Conservation (phyloP, 257 asterid genomes). For the Nicotiana paniculata region DNA sequence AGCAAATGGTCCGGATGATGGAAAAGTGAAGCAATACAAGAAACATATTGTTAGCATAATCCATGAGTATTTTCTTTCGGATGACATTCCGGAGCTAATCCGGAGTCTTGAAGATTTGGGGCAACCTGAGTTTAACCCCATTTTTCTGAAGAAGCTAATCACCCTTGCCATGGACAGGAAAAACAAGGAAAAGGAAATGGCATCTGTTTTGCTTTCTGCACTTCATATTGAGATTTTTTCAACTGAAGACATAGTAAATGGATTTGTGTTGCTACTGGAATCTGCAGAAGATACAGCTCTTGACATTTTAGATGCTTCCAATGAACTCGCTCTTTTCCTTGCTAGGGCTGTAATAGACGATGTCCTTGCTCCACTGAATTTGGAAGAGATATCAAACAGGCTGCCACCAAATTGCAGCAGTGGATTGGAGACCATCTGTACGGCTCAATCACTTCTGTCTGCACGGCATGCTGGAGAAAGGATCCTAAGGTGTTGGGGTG, state of each 20-base stretch:
- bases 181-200: conserved; percentile 96
- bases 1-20: conserved; percentile 36
- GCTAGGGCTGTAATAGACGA: conserved; percentile 92
- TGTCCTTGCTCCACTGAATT: conserved; percentile 80
- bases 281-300: conserved; percentile 91
- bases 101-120: conserved; percentile 75
- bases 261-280: conserved; percentile 80
- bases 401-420: conserved; percentile 59
- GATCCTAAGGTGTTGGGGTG: conserved; percentile 98
- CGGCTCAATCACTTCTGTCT: conserved; percentile 68
- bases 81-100: conserved; percentile 90
- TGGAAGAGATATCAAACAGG: conserved; percentile 62
- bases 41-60: conserved; percentile 68
- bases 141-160: conserved; percentile 79
- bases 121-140: conserved; percentile 60
- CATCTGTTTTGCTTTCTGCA: conserved; percentile 84
- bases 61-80: conserved; percentile 90
- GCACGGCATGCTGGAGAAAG: conserved; percentile 99
- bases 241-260: conserved; percentile 79
- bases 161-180: conserved; percentile 92
- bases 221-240: conserved; percentile 85
- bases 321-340: conserved; percentile 81
- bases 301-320: conserved; percentile 85
- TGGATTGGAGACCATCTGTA: conserved; percentile 63
- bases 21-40: conserved; percentile 66